Evolutionary conservation across 805 yeast species (phyloP), one percentile per base, ranked within the genome.

Genomic region (Wickerhamiella nectarea): DNA sequence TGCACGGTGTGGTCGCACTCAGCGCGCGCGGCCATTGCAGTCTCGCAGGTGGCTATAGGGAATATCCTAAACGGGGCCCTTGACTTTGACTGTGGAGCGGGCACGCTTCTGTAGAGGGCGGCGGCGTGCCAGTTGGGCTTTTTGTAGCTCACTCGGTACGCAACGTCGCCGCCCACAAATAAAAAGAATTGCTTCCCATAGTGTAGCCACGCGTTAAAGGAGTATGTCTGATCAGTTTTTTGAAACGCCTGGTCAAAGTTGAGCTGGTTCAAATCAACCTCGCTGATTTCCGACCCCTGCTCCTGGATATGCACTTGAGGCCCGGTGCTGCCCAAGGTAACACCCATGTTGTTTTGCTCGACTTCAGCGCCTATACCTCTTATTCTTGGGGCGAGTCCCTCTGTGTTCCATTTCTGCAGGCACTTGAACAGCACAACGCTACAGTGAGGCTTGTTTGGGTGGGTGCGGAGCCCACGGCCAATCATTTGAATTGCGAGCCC

Each of bases 401-500:
- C 15, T 7, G 31, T 28, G 15, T 28, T 28, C 31, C 31, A 28
- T 15, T 12, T 28, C n/a, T 28, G 31, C 31, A 28, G 15, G 31
- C 31, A 28, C 20, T 15, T 22, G 26, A 54, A 54, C 12, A 46
- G 17, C 5, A 84, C 69, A 5, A 87, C 69, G 52, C 78, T 80
- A 54, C 96, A 85, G 47, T 67, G 64, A 2, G 67, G 59, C 55
- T 87, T 87, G 0, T 70, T 73, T 2, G 68, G 63, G 52, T 75
- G 76, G 11, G 74, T 51, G 29, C 97, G 63, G 34, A 87, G 62
- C 0, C 96, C 97, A 45, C 97, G 67, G 0, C 97, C 97, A 15
- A 87, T 70, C 95, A 87, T 87, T 56, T 87, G 97, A 14, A 76
- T 69, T 29, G 84, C 61, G 35, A 87, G 61, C 0, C 80, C 74